A percentile compares a stretch with the other conserved stretches of the same genome.
Conservation (phyloP, 345 rosid genomes). For the Clausena lansium region DNA sequence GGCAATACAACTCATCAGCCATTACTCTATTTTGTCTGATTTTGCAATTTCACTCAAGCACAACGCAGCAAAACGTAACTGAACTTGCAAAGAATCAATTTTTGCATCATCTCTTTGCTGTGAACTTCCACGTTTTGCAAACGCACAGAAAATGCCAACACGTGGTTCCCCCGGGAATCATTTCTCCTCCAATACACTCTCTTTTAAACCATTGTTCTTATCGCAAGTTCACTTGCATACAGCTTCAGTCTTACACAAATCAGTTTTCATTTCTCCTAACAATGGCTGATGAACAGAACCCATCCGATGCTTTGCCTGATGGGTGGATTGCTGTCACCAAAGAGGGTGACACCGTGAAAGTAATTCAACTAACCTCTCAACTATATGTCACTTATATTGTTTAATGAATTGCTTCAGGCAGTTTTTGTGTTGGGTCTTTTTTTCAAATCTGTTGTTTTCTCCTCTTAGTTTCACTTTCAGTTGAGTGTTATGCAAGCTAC, state of each 20-base stretch:
- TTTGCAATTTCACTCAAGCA: not conserved
- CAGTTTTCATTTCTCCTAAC: not conserved
- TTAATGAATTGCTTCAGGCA: not conserved
- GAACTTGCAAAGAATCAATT: not conserved
- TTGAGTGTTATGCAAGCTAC: constrained; percentile 4
- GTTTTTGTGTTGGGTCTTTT: not conserved
- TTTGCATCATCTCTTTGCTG: not conserved
- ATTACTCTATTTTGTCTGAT: constrained; percentile 10
- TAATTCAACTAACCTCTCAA: not conserved
- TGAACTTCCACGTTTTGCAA: not conserved
- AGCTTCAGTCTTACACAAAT: not conserved
- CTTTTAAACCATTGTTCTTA: not conserved
- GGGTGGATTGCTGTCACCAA: not conserved
- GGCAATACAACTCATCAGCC: not conserved
- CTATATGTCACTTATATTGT: not conserved
- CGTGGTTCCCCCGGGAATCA: not conserved
- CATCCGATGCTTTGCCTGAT: not conserved
- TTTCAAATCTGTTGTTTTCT: not conserved
- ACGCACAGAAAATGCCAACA: not conserved
- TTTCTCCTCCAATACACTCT: not conserved
- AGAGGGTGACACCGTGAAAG: not conserved
- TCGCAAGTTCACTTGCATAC: not conserved
- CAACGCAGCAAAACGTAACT: not conserved
- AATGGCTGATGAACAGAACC: not conserved
- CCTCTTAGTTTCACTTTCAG: not conserved